Percentiles rank a stretch among this genome's conserved stretches.
Evolutionary conservation across 2,329 filamentous ascomycete genomes (phyloP).

Genomic region (Ceratocystis huliohia): DNA sequence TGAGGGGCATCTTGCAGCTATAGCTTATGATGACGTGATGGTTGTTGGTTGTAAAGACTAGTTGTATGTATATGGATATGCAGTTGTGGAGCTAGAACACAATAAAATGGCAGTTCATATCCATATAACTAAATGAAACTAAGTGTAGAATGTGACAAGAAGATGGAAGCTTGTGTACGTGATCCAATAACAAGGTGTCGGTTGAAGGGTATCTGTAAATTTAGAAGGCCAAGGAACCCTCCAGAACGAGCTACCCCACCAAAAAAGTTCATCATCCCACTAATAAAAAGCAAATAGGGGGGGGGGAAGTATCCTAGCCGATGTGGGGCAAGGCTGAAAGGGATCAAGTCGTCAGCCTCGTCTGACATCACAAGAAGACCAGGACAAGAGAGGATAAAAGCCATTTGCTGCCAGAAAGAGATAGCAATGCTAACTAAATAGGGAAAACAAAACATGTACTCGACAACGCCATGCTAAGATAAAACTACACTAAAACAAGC

Average conservation of each 20-base stretch:
- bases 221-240: constrained; percentile 11
- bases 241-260: constrained; percentile 7
- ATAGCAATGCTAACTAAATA: not conserved
- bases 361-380: constrained; percentile 8
- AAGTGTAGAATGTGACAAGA: not conserved
- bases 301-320: not conserved
- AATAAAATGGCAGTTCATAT: not conserved
- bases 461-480: constrained; percentile 15
- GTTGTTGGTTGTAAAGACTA: constrained; percentile 4
- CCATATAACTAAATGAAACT: not conserved
- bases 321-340: constrained; percentile 5
- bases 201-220: constrained; percentile 5
- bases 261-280: not conserved
- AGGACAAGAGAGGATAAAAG: not conserved
- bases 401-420: not conserved
- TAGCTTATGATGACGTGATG: constrained; percentile 26
- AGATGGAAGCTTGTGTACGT: not conserved
- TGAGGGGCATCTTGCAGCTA: constrained; percentile 35
- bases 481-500: constrained; percentile 8
- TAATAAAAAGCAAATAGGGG: not conserved
- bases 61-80: constrained; percentile 17
- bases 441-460: not conserved
- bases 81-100: not conserved
- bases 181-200: not conserved
- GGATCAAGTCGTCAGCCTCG: not conserved